Percentiles rank a stretch among this genome's conserved stretches.
These are phyloP conservation scores for Carex myosuroides DNA, from an alignment of 176 grass and related monocot genomes.

Conservation along the genomic window DNA sequence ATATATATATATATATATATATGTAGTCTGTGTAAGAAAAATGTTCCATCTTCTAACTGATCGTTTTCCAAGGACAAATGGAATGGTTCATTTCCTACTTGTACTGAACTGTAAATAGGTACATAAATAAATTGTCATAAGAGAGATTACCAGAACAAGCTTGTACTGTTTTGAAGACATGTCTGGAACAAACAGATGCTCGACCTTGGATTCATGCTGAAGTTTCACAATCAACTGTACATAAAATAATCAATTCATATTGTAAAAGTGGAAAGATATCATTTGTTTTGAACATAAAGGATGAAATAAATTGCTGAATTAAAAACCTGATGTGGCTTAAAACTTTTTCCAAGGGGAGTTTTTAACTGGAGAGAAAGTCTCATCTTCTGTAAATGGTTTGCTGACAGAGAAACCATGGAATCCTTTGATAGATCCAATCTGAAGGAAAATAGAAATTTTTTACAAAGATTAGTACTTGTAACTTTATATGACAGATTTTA, in stretches of 20 bases:
- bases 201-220: conserved; percentile 84
- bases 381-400: conserved; percentile 91
- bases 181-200: conserved; percentile 78
- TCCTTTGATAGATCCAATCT: conserved; percentile 84
- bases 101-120: no score
- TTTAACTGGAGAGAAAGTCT: conserved; percentile 64
- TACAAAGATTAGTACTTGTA: neutral
- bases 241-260: conserved; percentile 24
- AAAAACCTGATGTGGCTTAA: conserved; percentile 95
- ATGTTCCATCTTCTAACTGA: no score
- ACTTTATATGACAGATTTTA: neutral
- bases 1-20: no score
- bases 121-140: neutral
- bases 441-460: conserved; percentile 26
- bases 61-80: no score
- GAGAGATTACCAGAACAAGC: conserved; percentile 65
- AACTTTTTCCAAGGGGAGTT: conserved; percentile 58
- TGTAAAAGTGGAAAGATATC: conserved; percentile 13
- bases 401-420: conserved; percentile 47
- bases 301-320: neutral
- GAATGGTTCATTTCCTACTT: no score
- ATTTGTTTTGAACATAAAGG: conserved; percentile 14
- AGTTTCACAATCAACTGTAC: conserved; percentile 79
- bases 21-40: no score
- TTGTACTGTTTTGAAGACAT: conserved; percentile 74